Base-by-base conservation (phyloP, 805 yeast genomes). In the Kluyveromyces nonfermentans region DNA sequence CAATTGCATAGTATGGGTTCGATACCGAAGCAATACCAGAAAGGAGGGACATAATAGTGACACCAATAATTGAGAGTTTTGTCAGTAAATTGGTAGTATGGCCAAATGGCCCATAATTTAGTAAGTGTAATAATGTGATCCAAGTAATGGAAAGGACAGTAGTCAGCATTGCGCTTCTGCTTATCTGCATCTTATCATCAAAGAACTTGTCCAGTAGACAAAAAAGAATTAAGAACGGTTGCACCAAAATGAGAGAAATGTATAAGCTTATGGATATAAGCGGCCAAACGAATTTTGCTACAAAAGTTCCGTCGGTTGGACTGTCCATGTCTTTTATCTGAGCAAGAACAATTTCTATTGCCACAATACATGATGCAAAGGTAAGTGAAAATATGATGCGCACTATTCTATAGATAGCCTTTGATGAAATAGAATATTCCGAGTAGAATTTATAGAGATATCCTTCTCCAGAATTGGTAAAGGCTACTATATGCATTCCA, bases 21-120 rank as follows among this genome's bases (percentile, higher is more conserved):
- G 67, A 61, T 1, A 56, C 56, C 33, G 64, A 56, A 5, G 65
- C 67, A 21, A 62, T 47, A 3, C 63, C 64, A 2, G 67, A 61
- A 28, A 62, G 42, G 15, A 50, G 44, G 6, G 64, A 63, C 62
- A 62, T 55, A 9, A 61, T 28, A 1, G 62, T 57, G 1, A 60
- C 61, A 16, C 67, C 67, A 3, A 54, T 52, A 4, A 62, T 51
- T 6, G 67, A 61, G 14, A 61, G 28, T 43, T 57, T 61, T 6
- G 67, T 62, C 28, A 62, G 46, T 40, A 61, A 48, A 47, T 55
- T 60, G 4, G 47, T 40, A 1, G 64, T 48, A 43, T 53, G 51
- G 12, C 46, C 34, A 40, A 60, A 62, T 14, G 67, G 67, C 1
- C 67, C 67, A 34, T 56, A 41, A 7, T 47, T 44, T 2, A 57